Evolutionary conservation across 2,329 filamentous ascomycete genomes (phyloP).

Genomic region (Claviceps purpurea): DNA sequence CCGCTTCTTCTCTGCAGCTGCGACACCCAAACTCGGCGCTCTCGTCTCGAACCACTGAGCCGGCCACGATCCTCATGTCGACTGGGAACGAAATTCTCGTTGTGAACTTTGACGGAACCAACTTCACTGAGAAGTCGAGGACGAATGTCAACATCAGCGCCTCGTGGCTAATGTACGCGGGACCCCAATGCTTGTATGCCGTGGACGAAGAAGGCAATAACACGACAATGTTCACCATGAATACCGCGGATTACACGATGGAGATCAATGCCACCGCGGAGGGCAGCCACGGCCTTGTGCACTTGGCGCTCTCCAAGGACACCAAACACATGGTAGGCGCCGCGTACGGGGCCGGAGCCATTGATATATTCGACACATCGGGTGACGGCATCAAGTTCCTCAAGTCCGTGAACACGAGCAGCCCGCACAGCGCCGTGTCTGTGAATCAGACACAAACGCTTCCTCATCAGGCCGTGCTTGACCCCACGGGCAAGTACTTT

Average conservation of each 20-base stretch:
- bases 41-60: neutral
- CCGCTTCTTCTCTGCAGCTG: neutral
- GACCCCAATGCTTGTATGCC: conserved; percentile 28
- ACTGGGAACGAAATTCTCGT: conserved; percentile 25
- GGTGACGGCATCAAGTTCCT: conserved; percentile 23
- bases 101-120: conserved; percentile 26
- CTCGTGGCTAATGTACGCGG: conserved; percentile 33
- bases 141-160: conserved; percentile 22
- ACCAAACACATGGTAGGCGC: conserved; percentile 31
- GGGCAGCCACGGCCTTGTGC: conserved; percentile 31
- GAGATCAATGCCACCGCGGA: conserved; percentile 12
- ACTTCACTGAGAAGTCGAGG: conserved; percentile 24
- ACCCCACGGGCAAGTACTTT: conserved; percentile 36
- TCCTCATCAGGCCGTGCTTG: conserved; percentile 34
- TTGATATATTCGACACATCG: conserved; percentile 33
- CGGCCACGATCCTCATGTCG: conserved; percentile 23
- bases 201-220: conserved; percentile 32
- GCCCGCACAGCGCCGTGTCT: conserved; percentile 19
- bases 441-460: conserved; percentile 22
- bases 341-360: conserved; percentile 25
- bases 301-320: conserved; percentile 32
- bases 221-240: conserved; percentile 26
- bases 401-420: conserved; percentile 24
- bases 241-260: conserved; percentile 18
- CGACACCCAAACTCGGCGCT: neutral